A percentile compares a stretch with the other conserved stretches of the same genome.
phyloP scores from a whole-genome alignment of 495 filamentous ascomycete species.

The Acidomyces sp. region DNA sequence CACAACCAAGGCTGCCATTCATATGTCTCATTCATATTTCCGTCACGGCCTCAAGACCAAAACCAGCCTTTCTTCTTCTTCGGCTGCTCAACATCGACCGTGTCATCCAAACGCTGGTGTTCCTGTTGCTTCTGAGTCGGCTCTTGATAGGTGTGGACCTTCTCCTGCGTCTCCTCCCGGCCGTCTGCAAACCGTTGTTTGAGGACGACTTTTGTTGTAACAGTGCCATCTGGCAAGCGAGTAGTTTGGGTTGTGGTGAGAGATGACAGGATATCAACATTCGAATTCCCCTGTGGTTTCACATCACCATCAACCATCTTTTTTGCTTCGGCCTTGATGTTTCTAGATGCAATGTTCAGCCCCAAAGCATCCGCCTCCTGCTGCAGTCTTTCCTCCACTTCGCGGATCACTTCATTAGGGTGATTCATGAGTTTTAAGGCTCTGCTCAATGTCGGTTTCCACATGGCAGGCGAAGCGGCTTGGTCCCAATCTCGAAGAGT shows the following conservation, averaged over 20 bases:
- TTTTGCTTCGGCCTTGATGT: background rate
- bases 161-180: slow-evolving; percentile 44
- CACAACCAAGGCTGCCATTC: too few species aligned
- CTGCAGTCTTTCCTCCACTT: background rate
- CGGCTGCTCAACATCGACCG: too few species aligned
- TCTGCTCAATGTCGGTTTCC: background rate
- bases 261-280: slow-evolving; percentile 39
- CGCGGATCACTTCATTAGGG: background rate
- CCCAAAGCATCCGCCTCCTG: slow-evolving; percentile 6
- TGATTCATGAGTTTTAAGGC: background rate
- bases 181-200: slow-evolving; percentile 54
- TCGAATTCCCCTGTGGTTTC: background rate
- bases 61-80: slow-evolving; percentile 9
- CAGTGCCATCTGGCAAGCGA: slow-evolving; percentile 44
- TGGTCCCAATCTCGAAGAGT: background rate
- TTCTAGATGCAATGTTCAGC: background rate
- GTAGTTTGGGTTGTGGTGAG: slow-evolving; percentile 43
- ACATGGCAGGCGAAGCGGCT: background rate
- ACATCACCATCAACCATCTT: background rate
- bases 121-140: background rate
- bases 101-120: too few species aligned
- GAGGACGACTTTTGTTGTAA: slow-evolving; percentile 45
- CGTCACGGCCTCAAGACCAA: too few species aligned
- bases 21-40: too few species aligned
- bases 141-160: slow-evolving; percentile 22